These are phyloP conservation scores for Umbelopsis sp. DNA, from an alignment of 192 early-diverging fungal species.

Conservation along the genomic window DNA sequence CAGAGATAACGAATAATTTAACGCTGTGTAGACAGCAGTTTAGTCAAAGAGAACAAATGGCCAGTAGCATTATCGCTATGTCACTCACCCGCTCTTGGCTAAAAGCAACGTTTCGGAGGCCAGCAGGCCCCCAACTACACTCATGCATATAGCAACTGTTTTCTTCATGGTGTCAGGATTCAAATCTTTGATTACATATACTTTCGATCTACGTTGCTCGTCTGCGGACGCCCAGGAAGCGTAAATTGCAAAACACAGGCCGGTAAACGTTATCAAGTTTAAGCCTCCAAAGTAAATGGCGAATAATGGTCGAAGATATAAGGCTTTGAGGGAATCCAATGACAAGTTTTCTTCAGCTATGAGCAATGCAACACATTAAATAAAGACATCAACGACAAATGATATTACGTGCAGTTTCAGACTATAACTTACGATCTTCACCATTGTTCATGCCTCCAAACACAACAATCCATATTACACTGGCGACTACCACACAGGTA, in stretches of 20 bases:
- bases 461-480: slow-evolving; percentile 61
- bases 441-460: slow-evolving; percentile 57
- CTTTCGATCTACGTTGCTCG: slow-evolving; percentile 28
- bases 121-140: slow-evolving; percentile 57
- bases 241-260: slow-evolving; percentile 47
- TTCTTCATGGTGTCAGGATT: slow-evolving; percentile 45
- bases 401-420: not conserved
- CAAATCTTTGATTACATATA: slow-evolving; percentile 34
- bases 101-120: slow-evolving; percentile 60
- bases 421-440: slow-evolving; percentile 42
- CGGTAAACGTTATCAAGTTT: slow-evolving; percentile 45
- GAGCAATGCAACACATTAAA: slow-evolving; percentile 4
- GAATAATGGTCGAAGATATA: slow-evolving; percentile 50
- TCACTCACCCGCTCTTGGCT: slow-evolving; percentile 57
- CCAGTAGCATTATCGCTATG: too few relatives aligned
- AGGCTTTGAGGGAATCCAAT: slow-evolving; percentile 47
- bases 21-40: slow-evolving; percentile 33
- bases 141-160: slow-evolving; percentile 58
- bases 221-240: slow-evolving; percentile 47
- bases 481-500: slow-evolving; percentile 55
- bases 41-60: too few relatives aligned
- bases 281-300: slow-evolving; percentile 57
- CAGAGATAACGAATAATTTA: slow-evolving; percentile 44
- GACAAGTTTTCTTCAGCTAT: slow-evolving; percentile 51
- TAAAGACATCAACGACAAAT: not conserved